Base-by-base conservation (phyloP, 305 asterid genomes). In the Withania somnifera region DNA sequence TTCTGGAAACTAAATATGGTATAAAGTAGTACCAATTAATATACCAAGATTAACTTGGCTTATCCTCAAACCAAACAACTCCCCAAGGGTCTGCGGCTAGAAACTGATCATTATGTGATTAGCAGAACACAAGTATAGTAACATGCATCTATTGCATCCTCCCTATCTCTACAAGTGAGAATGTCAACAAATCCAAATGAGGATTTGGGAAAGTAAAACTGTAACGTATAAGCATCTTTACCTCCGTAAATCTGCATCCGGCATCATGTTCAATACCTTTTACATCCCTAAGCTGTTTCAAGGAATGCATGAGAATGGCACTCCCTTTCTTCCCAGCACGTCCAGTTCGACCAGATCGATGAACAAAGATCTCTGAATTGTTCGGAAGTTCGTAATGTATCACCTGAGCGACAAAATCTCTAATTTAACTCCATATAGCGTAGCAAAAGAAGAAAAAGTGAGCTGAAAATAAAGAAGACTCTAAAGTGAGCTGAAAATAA, bases 311-410 rank as follows among this genome's bases (percentile, higher is more conserved):
- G 32, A 93, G 91, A 83, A 95, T 86, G 78, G 99, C 97, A 86
- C 81, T 88, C 22, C 99, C 99, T 84, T 91, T 92, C 91, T 95
- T 95, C 84, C 99, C 99, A 82, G 99, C 99, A 88, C 99, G 98
- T 73, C 99, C 99, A 58, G 99, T 95, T 86, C 99, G 94, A 60
- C 99, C 98, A 82, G 99, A 88, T 7, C 99, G 95, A 88, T 92
- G 98, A 83, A 95, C 98, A 88, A 95, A 95, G 68, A 83, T 84
- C 87, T 95, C 99, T 38, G 99, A 84, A 79, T 90, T 85, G 86
- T 88, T 91, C 36, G 99, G 99, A 85, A 95, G 93, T 84, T 93
- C 99, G 85, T 89, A 95, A 85, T 95, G 98, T 80, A 95, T 75
- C 85, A 95, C 95, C 98, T 95, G 90, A 66, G 57, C 82, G 88